These are phyloP conservation scores for Alternaria conjuncta DNA, from an alignment of 2,329 filamentous ascomycete species.

Conservation along the genomic window DNA sequence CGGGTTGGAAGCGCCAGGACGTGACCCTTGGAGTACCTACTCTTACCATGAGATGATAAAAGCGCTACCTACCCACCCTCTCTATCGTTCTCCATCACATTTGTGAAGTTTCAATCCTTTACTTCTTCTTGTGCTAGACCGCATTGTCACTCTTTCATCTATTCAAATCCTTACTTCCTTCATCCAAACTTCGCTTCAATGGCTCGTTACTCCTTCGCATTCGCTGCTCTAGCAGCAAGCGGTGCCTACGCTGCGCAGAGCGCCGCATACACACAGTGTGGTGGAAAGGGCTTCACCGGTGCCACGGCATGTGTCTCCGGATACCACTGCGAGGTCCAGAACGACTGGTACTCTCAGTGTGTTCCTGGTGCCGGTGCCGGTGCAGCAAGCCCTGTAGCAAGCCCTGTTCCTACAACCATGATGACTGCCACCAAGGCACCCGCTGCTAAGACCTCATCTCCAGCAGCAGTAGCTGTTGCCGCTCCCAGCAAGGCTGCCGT, in stretches of 20 bases:
- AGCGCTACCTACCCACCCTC: neutral
- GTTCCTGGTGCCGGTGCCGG: neutral
- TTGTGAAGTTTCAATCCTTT: slow-evolving; percentile 1
- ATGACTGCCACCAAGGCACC: neutral
- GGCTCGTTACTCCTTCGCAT: neutral
- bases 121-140: neutral
- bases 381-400: neutral
- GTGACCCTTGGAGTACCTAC: neutral
- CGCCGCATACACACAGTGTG: slow-evolving; percentile 43
- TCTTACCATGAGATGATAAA: neutral
- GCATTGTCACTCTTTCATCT: neutral
- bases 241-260: neutral
- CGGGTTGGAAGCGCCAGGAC: neutral
- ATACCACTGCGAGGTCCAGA: slow-evolving; percentile 42
- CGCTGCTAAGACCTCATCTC: neutral
- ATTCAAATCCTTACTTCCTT: neutral
- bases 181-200: neutral
- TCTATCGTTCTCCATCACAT: neutral
- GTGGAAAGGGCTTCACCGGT: slow-evolving; percentile 50
- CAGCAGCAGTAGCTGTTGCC: neutral
- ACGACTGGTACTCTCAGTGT: slow-evolving; percentile 54
- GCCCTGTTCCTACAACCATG: neutral
- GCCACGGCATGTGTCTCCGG: slow-evolving; percentile 46
- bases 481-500: neutral
- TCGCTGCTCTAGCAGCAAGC: neutral